Evolutionary conservation across 2,329 filamentous ascomycete genomes (phyloP).

Genomic region (Cladosporium oxysporum): DNA sequence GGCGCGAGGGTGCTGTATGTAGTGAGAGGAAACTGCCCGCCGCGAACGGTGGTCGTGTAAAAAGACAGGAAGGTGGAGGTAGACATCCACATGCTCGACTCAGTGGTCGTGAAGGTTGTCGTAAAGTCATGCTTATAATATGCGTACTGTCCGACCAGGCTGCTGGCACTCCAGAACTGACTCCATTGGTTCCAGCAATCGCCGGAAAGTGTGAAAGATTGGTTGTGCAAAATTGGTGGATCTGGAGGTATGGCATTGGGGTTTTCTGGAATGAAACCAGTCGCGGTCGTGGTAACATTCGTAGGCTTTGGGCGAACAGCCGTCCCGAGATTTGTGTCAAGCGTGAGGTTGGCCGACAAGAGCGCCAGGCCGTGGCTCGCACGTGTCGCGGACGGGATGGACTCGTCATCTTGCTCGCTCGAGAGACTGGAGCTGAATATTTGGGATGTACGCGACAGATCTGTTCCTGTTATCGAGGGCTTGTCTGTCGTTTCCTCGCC

Average conservation of each 20-base stretch:
- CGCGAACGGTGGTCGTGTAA: constrained; percentile 1
- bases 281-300: background rate
- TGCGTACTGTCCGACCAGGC: background rate
- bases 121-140: background rate
- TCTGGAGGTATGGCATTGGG: background rate
- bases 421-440: background rate
- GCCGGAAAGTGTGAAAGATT: background rate
- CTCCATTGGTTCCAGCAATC: constrained; percentile 18
- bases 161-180: constrained; percentile 7
- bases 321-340: background rate
- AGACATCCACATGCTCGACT: background rate
- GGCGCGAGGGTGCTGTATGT: constrained; percentile 2
- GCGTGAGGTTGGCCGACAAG: background rate
- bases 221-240: background rate
- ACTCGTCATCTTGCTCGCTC: background rate
- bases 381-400: background rate
- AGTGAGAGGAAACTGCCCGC: constrained; percentile 4
- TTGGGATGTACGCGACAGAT: background rate
- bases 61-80: background rate
- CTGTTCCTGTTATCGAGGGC: background rate
- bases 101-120: background rate
- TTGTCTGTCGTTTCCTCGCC: background rate
- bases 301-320: background rate
- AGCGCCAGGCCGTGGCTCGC: background rate
- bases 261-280: background rate